These are phyloP conservation scores for Parachaetomium inaequale DNA, from an alignment of 495 filamentous ascomycete genomes.

Conservation along the genomic window DNA sequence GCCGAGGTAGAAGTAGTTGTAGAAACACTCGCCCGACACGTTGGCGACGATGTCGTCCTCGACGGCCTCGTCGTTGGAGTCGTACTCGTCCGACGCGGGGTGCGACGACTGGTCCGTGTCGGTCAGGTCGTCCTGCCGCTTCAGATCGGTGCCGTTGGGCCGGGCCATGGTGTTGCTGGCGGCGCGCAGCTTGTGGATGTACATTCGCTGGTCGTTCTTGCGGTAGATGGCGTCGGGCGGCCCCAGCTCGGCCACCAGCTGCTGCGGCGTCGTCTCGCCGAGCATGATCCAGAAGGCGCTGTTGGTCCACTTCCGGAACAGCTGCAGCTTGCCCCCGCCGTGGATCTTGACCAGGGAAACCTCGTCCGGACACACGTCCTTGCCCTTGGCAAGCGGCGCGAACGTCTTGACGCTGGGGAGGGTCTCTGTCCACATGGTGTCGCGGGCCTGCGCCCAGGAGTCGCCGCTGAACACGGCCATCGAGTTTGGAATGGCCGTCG, in stretches of 20 bases:
- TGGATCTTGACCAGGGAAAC: constrained; percentile 72
- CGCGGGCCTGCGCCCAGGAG: constrained; percentile 80
- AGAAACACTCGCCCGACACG: constrained; percentile 74
- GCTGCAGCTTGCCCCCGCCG: constrained; percentile 70
- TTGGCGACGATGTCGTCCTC: constrained; percentile 48
- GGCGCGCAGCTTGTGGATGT: constrained; percentile 68
- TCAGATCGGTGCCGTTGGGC: constrained; percentile 48
- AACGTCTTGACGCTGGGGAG: constrained; percentile 61
- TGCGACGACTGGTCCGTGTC: constrained; percentile 87
- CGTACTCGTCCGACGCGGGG: constrained; percentile 64
- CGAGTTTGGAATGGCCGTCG: constrained; percentile 64
- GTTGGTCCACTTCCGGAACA: constrained; percentile 58
- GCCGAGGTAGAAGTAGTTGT: constrained; percentile 93
- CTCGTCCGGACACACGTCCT: constrained; percentile 69
- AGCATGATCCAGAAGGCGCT: constrained; percentile 64
- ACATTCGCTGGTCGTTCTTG: constrained; percentile 86
- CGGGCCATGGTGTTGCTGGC: constrained; percentile 45
- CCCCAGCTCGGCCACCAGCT: constrained; percentile 82
- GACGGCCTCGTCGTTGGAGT: constrained; percentile 57
- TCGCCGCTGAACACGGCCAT: constrained; percentile 87
- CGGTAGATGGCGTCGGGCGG: constrained; percentile 93
- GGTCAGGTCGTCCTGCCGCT: constrained; percentile 55
- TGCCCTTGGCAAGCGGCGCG: constrained; percentile 49
- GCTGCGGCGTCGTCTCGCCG: constrained; percentile 82
- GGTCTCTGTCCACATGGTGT: constrained; percentile 67